Percentiles rank a stretch among this genome's conserved stretches.
phyloP scores from a whole-genome alignment of 352 stramenopile genomes.

The Globisporangium uncinulatum region DNA sequence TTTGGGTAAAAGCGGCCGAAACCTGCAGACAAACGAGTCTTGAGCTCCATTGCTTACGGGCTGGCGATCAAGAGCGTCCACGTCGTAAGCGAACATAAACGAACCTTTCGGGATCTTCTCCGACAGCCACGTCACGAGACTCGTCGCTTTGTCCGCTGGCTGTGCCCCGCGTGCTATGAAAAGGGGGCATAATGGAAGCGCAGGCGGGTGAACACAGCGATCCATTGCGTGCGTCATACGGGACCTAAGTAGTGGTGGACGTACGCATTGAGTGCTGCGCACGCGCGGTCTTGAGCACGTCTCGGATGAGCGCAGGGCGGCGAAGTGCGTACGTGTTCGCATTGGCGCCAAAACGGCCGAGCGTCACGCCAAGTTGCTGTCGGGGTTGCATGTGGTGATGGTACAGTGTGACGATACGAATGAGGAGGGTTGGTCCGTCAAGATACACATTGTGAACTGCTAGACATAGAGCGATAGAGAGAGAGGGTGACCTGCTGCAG shows the following conservation, averaged over 20 bases:
- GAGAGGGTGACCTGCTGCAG: constrained; percentile 53
- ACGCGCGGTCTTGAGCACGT: constrained; percentile 48
- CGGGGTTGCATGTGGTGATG: neutral
- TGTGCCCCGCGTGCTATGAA: constrained; percentile 35
- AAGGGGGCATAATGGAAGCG: neutral
- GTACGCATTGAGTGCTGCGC: constrained; percentile 54
- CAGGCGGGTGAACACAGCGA: too few relatives aligned
- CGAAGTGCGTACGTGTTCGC: constrained; percentile 24
- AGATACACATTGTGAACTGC: neutral
- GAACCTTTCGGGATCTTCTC: constrained; percentile 72
- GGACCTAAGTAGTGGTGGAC: constrained; percentile 3
- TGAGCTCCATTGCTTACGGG: neutral
- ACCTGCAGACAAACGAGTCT: constrained; percentile 15
- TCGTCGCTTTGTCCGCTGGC: constrained; percentile 45
- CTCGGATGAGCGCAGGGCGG: constrained; percentile 28
- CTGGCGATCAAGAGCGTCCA: neutral
- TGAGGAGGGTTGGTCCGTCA: neutral
- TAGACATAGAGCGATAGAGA: neutral
- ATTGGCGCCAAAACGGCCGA: constrained; percentile 44
- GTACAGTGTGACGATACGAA: neutral
- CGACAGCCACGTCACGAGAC: constrained; percentile 67
- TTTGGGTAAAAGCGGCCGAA: constrained; percentile 87
- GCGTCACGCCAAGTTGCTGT: constrained; percentile 61
- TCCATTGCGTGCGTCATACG: too few relatives aligned
- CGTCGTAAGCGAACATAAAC: neutral